phyloP scores from a whole-genome alignment of 371 early-diverging fungal species.

The Saksenaea vasiformis region DNA sequence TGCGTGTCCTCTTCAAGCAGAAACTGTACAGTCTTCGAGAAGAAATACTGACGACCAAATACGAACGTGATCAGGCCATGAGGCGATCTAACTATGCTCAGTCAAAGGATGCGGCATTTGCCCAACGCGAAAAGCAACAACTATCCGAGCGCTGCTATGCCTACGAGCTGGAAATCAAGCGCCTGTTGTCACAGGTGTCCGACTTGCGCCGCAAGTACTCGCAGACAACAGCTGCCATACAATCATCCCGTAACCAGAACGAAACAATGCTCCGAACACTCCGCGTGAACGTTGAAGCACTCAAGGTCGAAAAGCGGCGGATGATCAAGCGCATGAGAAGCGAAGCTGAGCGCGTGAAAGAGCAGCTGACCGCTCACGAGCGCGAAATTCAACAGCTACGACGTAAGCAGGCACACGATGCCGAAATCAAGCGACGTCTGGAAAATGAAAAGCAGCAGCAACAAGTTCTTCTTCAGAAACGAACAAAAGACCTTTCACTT shows the following conservation, averaged over 20 bases:
- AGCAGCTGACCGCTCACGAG: conserved; percentile 57
- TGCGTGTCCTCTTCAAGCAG: conserved; percentile 66
- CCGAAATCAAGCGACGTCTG: conserved; percentile 60
- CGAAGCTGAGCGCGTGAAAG: conserved; percentile 65
- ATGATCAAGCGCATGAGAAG: conserved; percentile 78
- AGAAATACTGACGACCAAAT: conserved; percentile 50
- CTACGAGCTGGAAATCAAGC: conserved; percentile 69
- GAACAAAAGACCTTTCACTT: conserved; percentile 50
- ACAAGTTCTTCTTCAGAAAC: conserved; percentile 44
- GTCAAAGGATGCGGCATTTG: conserved; percentile 9
- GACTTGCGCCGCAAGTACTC: conserved; percentile 55
- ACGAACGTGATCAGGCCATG: conserved; percentile 62
- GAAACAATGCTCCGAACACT: conserved; percentile 50
- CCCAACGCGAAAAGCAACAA: conserved; percentile 16
- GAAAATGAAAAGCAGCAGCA: conserved; percentile 65
- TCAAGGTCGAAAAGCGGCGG: conserved; percentile 70
- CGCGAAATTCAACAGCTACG: conserved; percentile 70
- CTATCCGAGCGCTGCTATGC: conserved; percentile 26
- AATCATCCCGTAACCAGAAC: conserved; percentile 46
- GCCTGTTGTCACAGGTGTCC: conserved; percentile 62
- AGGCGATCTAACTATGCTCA: conserved; percentile 19
- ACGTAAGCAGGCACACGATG: conserved; percentile 61
- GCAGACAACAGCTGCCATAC: conserved; percentile 50
- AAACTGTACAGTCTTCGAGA: conserved; percentile 60
- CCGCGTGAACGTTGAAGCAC: conserved; percentile 51